Percentiles rank a stretch among this genome's conserved stretches.
Evolutionary conservation across 1,284 basidiomycete genomes (phyloP).

Genomic region (Cryptococcus maquisensis): DNA sequence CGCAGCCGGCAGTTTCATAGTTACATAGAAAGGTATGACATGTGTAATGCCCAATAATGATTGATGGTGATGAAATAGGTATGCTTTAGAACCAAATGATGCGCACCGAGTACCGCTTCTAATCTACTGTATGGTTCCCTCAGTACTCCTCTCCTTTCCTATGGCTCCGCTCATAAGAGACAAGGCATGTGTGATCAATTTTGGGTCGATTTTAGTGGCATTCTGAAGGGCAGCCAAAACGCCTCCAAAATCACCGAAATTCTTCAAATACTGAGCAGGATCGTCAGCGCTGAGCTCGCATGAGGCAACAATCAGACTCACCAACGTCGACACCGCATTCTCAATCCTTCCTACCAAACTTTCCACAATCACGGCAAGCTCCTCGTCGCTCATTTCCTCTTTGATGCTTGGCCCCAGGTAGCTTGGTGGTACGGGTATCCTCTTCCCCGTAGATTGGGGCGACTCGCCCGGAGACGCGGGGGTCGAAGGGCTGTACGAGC

Average conservation of each 20-base stretch:
- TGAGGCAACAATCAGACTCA: constrained; percentile 20
- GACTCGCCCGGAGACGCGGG: constrained; percentile 7
- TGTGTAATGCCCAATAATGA: too few species aligned
- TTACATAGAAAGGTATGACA: too few species aligned
- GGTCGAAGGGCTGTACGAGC: constrained; percentile 54
- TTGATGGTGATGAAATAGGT: too few species aligned
- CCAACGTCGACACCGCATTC: constrained; percentile 67
- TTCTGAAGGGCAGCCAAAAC: constrained; percentile 48
- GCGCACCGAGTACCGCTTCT: too few species aligned
- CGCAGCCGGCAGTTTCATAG: too few species aligned
- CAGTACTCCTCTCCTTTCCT: constrained; percentile 1
- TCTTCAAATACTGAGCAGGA: constrained; percentile 40
- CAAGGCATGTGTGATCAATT: constrained; percentile 37
- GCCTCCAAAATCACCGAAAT: constrained; percentile 45
- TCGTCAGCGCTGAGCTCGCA: constrained; percentile 2
- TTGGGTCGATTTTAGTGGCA: constrained; percentile 37
- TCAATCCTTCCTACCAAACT: constrained; percentile 71
- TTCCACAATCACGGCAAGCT: constrained; percentile 70
- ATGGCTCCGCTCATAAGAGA: constrained; percentile 34
- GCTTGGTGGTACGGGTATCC: constrained; percentile 55
- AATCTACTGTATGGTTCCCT: too few species aligned
- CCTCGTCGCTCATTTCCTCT: constrained; percentile 69
- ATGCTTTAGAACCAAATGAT: too few species aligned
- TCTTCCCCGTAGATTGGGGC: neutral
- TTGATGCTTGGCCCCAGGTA: constrained; percentile 67